Base-by-base conservation (phyloP, 208 protist species). In the Trypanosoma rangeli region DNA sequence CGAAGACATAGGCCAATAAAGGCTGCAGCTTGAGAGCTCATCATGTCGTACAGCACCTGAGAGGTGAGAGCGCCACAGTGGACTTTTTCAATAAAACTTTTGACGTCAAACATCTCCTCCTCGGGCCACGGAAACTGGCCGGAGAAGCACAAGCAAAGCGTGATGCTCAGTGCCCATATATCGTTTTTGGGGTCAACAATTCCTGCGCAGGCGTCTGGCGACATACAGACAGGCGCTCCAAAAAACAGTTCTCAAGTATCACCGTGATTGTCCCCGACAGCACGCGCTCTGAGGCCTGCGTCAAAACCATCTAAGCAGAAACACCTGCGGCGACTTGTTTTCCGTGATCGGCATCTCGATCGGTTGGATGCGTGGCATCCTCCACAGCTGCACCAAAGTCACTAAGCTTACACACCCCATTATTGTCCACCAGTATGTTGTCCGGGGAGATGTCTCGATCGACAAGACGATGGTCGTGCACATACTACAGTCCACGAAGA, bases 221-320 rank as follows among this genome's bases (percentile, higher is more conserved):
- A 90, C 85, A 95, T 92, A 66, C 85, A 95, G 22, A 87, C 39
- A 4, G 90, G 87, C 0, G 87, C 93, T 31, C 90, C 90, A 31
- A 84, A 31, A 84, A 84, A 28, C 59, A 60, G 22, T 52, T 70
- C 59, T 63, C 57, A 16, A 65, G 59, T 31, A 64, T 31, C 7
- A 68, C 58, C 0, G 68, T 58, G 24, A 46, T 48, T 24, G 49
- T 59, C 18, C 16, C 29, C 2, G 37, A 39, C 0, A 13, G 9
- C 31, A 16, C 10, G 15, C 20, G 28, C 20, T 64, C 67, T 8
- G 48, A 35, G 3, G 57, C 13, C 24, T 31, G 16, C 26, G 62
- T 24, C 35, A 62, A 4, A 7, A 5, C 35, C n/a, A 3, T 13
- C 37, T 56, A 18, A 26, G 49, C 49, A 53, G 3, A 53, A n/a